A percentile compares a stretch with the other conserved stretches of the same genome.
Conservation (phyloP, 768 basidiomycete species). For the Mycena galopus region DNA sequence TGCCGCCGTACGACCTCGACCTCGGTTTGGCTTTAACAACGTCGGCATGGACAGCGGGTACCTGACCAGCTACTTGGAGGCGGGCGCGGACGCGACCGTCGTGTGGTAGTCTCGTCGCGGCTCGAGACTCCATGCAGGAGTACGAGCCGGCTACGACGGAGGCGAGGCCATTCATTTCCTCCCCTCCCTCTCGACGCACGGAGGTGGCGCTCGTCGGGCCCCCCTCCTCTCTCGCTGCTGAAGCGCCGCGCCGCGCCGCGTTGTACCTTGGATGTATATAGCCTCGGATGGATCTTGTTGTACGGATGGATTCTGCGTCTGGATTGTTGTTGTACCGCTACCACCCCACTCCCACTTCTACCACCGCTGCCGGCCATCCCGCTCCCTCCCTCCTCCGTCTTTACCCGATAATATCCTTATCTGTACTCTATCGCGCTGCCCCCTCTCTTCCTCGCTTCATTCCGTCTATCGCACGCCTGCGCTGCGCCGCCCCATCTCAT, state of each 20-base stretch:
- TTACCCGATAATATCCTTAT: conserved; percentile 9
- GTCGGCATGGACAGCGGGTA: not conserved
- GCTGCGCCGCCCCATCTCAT: conserved; percentile 6
- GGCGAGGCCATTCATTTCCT: not conserved
- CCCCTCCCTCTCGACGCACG: not conserved
- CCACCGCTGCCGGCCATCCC: not conserved
- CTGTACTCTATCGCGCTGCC: conserved; percentile 16
- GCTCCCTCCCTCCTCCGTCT: not conserved
- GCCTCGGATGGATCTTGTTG: not conserved
- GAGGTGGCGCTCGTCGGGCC: not conserved
- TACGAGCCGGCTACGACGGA: not conserved
- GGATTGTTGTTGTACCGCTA: conserved; percentile 2
- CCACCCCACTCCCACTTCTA: not conserved
- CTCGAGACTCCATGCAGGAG: not conserved
- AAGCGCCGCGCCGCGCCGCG: not conserved
- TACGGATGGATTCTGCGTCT: conserved; percentile 5
- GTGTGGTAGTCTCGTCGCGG: not conserved
- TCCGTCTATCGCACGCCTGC: not conserved
- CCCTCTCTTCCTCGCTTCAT: not conserved
- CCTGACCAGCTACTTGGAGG: not conserved
- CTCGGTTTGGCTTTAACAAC: conserved; percentile 4
- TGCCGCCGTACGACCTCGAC: conserved; percentile 10
- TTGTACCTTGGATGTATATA: not conserved
- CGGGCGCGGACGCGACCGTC: not conserved
- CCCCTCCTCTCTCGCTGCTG: not conserved